These are phyloP conservation scores for Aspergillus heteromorphus DNA, from an alignment of 495 filamentous ascomycete species.

Conservation along the genomic window DNA sequence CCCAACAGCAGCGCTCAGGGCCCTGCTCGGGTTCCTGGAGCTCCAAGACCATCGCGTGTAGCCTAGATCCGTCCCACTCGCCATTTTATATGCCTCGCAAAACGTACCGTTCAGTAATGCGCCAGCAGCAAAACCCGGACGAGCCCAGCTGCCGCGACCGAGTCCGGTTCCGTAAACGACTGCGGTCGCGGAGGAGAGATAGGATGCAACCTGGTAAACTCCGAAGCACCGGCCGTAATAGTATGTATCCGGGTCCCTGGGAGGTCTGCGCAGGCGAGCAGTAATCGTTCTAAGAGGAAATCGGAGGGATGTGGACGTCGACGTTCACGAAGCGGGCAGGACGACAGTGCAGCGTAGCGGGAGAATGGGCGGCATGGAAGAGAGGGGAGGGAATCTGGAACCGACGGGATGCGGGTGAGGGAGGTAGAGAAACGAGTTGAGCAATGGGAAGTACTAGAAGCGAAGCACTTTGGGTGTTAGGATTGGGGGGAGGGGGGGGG, in stretches of 20 bases:
- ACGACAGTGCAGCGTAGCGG: conserved; percentile 32
- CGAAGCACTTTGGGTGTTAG: neutral
- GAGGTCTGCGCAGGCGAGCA: conserved; percentile 15
- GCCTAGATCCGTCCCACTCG: neutral
- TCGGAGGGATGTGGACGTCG: conserved; percentile 25
- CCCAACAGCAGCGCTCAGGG: conserved; percentile 5
- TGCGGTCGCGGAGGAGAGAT: conserved; percentile 16
- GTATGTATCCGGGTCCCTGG: neutral
- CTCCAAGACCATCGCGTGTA: neutral
- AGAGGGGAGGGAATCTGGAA: conserved; percentile 2
- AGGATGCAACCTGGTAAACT: neutral
- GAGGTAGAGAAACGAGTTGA: neutral
- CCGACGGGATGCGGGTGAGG: conserved; percentile 4
- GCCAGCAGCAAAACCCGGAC: conserved; percentile 31
- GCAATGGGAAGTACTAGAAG: neutral
- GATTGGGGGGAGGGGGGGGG: conserved; percentile 5
- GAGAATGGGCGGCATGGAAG: conserved; percentile 30
- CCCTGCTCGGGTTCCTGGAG: neutral
- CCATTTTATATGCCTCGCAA: conserved; percentile 20
- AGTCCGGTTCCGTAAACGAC: conserved; percentile 30
- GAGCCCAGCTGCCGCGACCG: conserved; percentile 36
- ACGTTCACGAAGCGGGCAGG: conserved; percentile 34
- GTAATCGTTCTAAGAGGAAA: conserved; percentile 10
- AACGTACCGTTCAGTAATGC: conserved; percentile 45
- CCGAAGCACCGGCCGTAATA: neutral